Conservation (phyloP, 495 filamentous ascomycete genomes). For the Neurospora intermedia region DNA sequence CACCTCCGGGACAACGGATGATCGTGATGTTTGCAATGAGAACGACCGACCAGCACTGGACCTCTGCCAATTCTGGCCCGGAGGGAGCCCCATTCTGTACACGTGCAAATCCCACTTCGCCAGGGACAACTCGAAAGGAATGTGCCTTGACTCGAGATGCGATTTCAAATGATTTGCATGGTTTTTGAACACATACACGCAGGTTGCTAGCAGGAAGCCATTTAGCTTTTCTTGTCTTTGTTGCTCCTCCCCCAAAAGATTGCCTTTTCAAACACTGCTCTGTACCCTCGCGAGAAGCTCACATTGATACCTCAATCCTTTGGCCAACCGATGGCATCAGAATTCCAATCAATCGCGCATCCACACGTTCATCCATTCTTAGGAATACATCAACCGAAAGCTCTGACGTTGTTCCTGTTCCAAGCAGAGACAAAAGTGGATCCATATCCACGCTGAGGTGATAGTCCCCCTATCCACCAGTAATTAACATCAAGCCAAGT, state of each 20-base stretch:
- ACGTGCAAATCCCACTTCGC: not conserved
- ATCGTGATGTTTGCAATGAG: not conserved
- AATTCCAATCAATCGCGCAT: not conserved
- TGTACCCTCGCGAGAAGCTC: not conserved
- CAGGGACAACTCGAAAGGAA: not conserved
- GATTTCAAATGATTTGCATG: no score
- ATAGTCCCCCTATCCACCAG: not conserved
- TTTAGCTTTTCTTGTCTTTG: no score
- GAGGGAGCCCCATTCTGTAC: not conserved
- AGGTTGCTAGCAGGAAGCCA: no score
- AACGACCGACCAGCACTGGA: not conserved
- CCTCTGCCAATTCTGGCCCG: not conserved
- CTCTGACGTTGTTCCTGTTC: not conserved
- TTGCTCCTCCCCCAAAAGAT: no score
- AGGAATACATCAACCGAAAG: not conserved
- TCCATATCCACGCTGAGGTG: not conserved
- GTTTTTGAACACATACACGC: no score
- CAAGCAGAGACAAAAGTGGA: not conserved
- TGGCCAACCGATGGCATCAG: not conserved
- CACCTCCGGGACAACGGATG: not conserved
- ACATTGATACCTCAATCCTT: not conserved
- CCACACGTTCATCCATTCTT: not conserved
- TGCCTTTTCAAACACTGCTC: no score
- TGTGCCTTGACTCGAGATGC: no score
- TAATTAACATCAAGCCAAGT: not conserved